A percentile compares a stretch with the other conserved stretches of the same genome.
phyloP scores from a whole-genome alignment of 164 flowering plant species.

The Tinospora cordifolia region DNA sequence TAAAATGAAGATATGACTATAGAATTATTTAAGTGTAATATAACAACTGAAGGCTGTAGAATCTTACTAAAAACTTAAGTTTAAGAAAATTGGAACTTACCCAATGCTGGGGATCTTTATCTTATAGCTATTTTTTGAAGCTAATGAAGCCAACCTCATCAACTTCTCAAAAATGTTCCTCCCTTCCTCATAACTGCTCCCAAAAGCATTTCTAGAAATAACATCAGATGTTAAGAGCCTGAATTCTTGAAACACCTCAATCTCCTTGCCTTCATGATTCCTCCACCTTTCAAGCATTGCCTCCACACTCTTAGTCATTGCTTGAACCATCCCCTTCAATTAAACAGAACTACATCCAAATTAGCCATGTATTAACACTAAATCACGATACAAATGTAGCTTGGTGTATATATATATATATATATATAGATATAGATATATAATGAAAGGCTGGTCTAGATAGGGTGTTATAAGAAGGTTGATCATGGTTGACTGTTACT shows the following conservation, averaged over 20 bases:
- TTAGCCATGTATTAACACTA: too few species aligned
- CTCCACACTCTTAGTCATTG: constrained; percentile 29
- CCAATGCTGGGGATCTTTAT: constrained; percentile 20
- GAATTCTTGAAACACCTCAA: constrained; percentile 25
- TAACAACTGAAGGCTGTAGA: too few species aligned
- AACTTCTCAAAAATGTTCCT: constrained; percentile 32
- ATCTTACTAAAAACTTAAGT: too few species aligned
- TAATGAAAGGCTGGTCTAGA: too few species aligned
- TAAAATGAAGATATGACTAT: neutral
- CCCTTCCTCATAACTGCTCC: constrained; percentile 43
- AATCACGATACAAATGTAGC: too few species aligned
- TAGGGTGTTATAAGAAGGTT: neutral
- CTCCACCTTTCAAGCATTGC: constrained; percentile 38
- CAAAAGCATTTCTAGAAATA: constrained; percentile 50
- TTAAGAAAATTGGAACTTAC: constrained; percentile 11
- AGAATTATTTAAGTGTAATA: too few species aligned
- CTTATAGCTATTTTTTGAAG: constrained; percentile 12
- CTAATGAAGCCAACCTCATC: constrained; percentile 13
- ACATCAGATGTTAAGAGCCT: constrained; percentile 38
- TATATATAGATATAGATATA: too few species aligned
- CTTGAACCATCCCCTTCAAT: constrained; percentile 34
- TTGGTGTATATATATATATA: too few species aligned
- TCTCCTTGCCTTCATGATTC: too few species aligned
- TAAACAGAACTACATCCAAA: too few species aligned
- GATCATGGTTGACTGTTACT: neutral